phyloP scores from a whole-genome alignment of 2,329 filamentous ascomycete genomes.

The Penicillium sp. region DNA sequence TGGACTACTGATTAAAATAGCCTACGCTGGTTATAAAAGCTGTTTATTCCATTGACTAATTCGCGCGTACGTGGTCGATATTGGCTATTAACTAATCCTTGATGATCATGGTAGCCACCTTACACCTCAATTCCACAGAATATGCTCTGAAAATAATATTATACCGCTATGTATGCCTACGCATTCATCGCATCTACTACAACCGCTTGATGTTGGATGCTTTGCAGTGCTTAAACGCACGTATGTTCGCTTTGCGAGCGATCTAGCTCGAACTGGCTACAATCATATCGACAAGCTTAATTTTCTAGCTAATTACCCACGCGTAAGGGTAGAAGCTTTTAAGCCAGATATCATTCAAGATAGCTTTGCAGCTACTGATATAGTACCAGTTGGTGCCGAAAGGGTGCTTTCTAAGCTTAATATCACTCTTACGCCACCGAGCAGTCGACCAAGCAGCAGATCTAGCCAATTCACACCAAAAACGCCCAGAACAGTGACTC shows the following conservation, averaged over 20 bases:
- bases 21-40: too few relatives aligned
- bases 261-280: background rate
- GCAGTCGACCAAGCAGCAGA: background rate
- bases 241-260: conserved; percentile 4
- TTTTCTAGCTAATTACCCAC: conserved; percentile 1
- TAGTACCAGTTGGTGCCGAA: too few relatives aligned
- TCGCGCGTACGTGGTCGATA: background rate
- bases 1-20: too few relatives aligned
- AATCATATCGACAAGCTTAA: too few relatives aligned
- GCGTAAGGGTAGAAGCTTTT: conserved; percentile 5
- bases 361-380: background rate
- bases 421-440: background rate
- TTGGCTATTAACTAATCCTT: conserved; percentile 1
- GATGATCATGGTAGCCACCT: conserved; percentile 7
- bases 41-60: conserved; percentile 3
- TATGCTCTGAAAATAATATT: conserved; percentile 4
- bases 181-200: conserved; percentile 7
- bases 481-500: too few relatives aligned
- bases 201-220: conserved; percentile 14
- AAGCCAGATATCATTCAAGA: too few relatives aligned
- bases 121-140: conserved; percentile 3
- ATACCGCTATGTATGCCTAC: conserved; percentile 8
- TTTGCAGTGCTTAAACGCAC: too few relatives aligned
- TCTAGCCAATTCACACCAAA: too few relatives aligned
- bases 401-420: conserved; percentile 7